phyloP scores from a whole-genome alignment of 176 grass and related monocot genomes.

The Raddia guianensis region DNA sequence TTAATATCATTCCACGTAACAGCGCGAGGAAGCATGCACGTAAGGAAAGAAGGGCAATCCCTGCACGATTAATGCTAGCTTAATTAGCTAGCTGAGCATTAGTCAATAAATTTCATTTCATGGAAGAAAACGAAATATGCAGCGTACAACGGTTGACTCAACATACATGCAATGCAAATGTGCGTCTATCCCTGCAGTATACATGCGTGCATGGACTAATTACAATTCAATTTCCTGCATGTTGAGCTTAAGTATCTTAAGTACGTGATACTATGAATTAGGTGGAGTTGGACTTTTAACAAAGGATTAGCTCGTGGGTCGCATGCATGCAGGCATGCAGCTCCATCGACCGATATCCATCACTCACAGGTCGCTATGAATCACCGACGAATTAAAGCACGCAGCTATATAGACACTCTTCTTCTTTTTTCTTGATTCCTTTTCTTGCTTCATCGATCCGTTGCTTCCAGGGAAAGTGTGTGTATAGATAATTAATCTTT shows the following conservation, averaged over 20 bases:
- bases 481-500: background rate
- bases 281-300: slow-evolving; percentile 51
- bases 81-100: background rate
- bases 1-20: background rate
- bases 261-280: slow-evolving; percentile 40
- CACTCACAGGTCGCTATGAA: slow-evolving; percentile 41
- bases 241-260: background rate
- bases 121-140: background rate
- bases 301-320: slow-evolving; percentile 58
- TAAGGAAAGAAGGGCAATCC: background rate
- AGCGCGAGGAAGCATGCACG: background rate
- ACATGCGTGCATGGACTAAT: background rate
- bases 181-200: no score
- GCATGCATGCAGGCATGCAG: background rate
- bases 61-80: background rate
- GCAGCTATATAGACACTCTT: background rate
- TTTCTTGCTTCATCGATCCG: background rate
- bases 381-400: slow-evolving; percentile 34
- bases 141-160: background rate
- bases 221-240: slow-evolving; percentile 21
- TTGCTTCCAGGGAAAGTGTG: slow-evolving; percentile 40
- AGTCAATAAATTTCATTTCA: background rate
- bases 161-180: background rate
- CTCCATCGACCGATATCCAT: slow-evolving; percentile 41
- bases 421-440: background rate